Base-by-base conservation (phyloP, 306 rosid species). In the Cajanus cajan region DNA sequence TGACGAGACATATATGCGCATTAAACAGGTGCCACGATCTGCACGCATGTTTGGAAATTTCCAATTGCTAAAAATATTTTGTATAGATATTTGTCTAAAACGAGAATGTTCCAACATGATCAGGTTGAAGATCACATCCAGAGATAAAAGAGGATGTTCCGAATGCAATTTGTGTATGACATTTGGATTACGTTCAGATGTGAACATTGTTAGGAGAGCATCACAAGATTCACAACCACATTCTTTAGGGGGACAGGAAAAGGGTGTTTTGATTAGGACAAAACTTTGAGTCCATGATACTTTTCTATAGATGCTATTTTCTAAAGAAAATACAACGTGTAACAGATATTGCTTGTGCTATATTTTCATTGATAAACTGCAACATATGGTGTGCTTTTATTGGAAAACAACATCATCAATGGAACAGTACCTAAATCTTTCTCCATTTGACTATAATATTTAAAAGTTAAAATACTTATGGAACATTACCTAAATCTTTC, bases 151-250 rank as follows among this genome's bases (percentile, higher is more conserved):
- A 21, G 13, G 37, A 16, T 39, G 19, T 65, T 34, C 37, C 4
- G 8, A 36, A 19, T 19, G 18, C 36, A 71, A 52, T 51, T 5
- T 45, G 14, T 45, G 4, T 12, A 28, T 7, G 37, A 19, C 13
- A 47, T 68, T 74, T 57, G 25, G 37, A 81, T 81, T 75, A 36
- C 66, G 57, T 41, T 34, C 58, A 68, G n/a, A 74, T 47, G 47
- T 50, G 25, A 71, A 71, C 43, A 51, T 34, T 25, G 48, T 57
- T 28, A 12, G 37, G 36, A 40, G 66, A 83, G 52, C 21, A 8
- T 47, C 14, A 6, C 24, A 68, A 28, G 3, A 28, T 28, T 1
- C 31, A n/a, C n/a, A n/a, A 15, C 45, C 0, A 68, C 68, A 48
- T 57, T 55, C 11, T 61, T 43, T 14, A 66, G 41, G 33, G 9